Evolutionary conservation across 169 alveolate species (phyloP).

Genomic region (Besnoitia besnoiti): DNA sequence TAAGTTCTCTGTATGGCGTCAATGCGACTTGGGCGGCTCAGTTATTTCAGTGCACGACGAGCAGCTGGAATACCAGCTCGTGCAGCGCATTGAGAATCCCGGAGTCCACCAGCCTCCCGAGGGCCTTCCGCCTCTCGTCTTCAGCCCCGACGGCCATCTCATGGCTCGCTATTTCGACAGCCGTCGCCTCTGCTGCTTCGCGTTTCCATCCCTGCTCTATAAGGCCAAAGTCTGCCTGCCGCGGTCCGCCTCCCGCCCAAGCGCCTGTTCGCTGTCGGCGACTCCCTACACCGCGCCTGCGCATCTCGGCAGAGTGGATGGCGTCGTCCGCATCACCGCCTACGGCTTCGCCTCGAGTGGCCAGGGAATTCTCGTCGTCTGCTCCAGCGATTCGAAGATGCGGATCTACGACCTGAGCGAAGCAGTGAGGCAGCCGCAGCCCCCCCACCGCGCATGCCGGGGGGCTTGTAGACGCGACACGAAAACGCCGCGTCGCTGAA

Average conservation of each 20-base stretch:
- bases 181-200: conserved; percentile 30
- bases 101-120: conserved; percentile 27
- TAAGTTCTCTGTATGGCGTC: no score
- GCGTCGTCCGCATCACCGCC: conserved; percentile 33
- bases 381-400: conserved; percentile 58
- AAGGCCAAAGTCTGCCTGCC: conserved; percentile 20
- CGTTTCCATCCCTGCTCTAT: background rate
- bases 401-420: conserved; percentile 40
- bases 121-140: background rate
- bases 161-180: conserved; percentile 28
- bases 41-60: conserved; percentile 20
- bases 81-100: background rate
- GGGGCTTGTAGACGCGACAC: no score
- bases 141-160: background rate
- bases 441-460: no score
- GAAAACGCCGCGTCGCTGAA: no score
- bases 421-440: background rate
- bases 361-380: conserved; percentile 44
- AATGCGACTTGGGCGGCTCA: no score
- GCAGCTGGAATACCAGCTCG: conserved; percentile 28
- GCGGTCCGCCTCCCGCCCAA: background rate
- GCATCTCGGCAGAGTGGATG: background rate
- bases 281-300: background rate
- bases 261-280: background rate
- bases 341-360: conserved; percentile 44